Conservation (phyloP, 192 early-diverging fungal species). For the Podila epigama region DNA sequence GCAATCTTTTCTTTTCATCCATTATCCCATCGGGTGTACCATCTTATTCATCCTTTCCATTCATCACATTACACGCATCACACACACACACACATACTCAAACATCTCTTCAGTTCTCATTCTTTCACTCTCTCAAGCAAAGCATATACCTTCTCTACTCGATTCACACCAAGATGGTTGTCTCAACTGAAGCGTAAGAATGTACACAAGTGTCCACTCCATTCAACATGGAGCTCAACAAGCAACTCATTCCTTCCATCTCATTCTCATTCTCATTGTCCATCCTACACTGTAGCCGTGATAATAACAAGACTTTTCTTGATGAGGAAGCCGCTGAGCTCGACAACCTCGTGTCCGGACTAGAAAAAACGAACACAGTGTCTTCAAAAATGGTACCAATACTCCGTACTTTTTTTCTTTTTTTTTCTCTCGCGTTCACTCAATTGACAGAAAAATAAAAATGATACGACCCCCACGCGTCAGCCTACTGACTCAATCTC, state of each 20-base stretch:
- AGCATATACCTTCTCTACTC: background rate
- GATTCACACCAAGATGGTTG: background rate
- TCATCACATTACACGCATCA: too few species aligned
- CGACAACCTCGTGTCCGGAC: constrained; percentile 31
- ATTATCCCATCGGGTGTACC: too few species aligned
- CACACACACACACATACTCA: too few species aligned
- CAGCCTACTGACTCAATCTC: too few species aligned
- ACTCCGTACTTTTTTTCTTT: background rate
- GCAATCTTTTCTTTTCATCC: too few species aligned
- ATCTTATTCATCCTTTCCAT: too few species aligned
- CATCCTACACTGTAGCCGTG: background rate
- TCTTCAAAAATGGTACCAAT: constrained; percentile 48
- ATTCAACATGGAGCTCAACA: too few species aligned
- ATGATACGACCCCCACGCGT: too few species aligned
- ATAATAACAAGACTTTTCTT: constrained; percentile 44
- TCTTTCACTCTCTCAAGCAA: background rate
- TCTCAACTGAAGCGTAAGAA: background rate
- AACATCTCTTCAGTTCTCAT: background rate
- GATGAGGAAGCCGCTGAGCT: constrained; percentile 54
- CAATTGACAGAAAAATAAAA: too few species aligned
- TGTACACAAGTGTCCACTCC: too few species aligned
- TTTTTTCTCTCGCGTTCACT: background rate
- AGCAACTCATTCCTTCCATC: background rate
- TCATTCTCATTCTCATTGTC: background rate
- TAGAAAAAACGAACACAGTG: constrained; percentile 48